Evolutionary conservation across 495 filamentous ascomycete species (phyloP).

Genomic region (Parathielavia appendiculata): DNA sequence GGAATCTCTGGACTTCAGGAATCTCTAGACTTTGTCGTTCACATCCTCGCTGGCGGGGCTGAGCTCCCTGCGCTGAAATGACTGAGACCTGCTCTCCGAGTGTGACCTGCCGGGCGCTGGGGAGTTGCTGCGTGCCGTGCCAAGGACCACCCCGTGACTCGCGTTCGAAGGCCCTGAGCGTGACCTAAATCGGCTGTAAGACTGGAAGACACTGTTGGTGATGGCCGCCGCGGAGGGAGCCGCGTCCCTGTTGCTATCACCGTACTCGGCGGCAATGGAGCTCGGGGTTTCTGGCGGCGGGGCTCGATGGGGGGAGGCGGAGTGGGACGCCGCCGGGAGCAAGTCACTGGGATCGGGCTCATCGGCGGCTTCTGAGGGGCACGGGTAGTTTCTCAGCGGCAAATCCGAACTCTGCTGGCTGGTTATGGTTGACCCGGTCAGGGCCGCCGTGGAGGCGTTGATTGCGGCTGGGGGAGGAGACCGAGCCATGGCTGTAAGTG

Average conservation of each 20-base stretch:
- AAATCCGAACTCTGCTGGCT: conserved; percentile 1
- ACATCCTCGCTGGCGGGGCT: background rate
- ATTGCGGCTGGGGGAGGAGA: background rate
- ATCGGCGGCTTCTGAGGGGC: no score
- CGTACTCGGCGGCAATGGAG: conserved; percentile 16
- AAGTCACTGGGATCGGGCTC: background rate
- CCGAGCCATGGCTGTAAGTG: background rate
- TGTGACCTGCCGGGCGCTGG: background rate
- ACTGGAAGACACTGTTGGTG: background rate
- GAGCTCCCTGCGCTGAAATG: background rate
- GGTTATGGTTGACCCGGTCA: background rate
- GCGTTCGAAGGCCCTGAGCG: background rate
- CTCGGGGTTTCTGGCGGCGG: conserved; percentile 12
- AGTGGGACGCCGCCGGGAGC: background rate
- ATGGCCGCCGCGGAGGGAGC: background rate
- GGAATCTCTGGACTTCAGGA: conserved; percentile 16
- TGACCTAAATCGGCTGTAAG: conserved; percentile 5
- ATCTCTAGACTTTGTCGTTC: conserved; percentile 15
- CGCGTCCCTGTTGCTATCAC: background rate
- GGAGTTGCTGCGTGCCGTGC: background rate
- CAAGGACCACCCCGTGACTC: background rate
- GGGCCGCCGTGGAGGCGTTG: background rate
- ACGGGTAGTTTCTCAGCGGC: conserved; percentile 4
- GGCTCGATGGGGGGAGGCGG: background rate
- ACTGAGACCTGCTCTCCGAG: background rate